These are phyloP conservation scores for Parmelia sp. DNA, from an alignment of 495 filamentous ascomycete genomes.

Conservation along the genomic window DNA sequence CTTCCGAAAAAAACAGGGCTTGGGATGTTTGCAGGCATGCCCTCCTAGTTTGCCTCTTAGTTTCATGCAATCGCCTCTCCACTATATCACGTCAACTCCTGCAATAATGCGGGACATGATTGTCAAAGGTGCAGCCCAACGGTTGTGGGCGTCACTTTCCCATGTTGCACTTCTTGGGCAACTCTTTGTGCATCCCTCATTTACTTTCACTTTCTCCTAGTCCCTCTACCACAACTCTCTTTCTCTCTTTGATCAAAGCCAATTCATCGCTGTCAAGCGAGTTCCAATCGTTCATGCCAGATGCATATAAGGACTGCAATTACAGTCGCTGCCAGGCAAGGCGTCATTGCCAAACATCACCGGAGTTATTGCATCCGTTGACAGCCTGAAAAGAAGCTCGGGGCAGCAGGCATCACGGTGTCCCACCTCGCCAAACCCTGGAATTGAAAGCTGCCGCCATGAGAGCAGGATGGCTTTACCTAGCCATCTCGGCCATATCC, in stretches of 20 bases:
- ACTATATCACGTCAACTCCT: too few relatives aligned
- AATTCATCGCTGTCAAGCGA: neutral
- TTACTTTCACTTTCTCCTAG: neutral
- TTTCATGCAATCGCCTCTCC: too few relatives aligned
- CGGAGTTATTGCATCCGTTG: neutral
- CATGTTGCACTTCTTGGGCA: neutral
- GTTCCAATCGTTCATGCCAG: neutral
- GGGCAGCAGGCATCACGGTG: conserved; percentile 4
- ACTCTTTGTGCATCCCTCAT: neutral
- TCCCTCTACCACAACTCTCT: neutral
- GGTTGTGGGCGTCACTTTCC: neutral
- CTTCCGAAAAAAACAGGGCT: neutral
- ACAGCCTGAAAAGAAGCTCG: neutral
- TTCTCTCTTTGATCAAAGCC: neutral
- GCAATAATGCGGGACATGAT: neutral
- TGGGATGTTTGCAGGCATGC: neutral
- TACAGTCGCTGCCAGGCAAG: neutral
- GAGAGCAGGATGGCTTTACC: conserved; percentile 10
- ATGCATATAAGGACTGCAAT: neutral
- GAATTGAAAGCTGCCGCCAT: conserved; percentile 6
- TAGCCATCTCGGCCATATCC: conserved; percentile 3
- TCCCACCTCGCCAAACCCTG: neutral
- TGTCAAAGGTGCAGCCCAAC: neutral
- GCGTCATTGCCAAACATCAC: neutral
- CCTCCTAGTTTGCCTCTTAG: too few relatives aligned